phyloP scores from a whole-genome alignment of 2,329 filamentous ascomycete species.

The Arachnomyces sp. region DNA sequence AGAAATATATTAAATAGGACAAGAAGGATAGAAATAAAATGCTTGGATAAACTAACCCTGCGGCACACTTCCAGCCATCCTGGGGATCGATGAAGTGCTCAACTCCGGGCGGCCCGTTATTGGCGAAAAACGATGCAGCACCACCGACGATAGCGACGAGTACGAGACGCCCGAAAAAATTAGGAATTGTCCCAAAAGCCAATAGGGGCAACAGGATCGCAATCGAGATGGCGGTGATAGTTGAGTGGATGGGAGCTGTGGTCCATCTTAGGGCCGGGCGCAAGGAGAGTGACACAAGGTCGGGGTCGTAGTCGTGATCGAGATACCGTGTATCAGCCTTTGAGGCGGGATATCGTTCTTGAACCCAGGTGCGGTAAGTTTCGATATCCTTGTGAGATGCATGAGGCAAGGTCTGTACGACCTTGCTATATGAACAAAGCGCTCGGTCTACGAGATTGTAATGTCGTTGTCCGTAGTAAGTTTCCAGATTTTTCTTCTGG shows the following conservation, averaged over 20 bases:
- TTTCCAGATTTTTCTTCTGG: conserved; percentile 4
- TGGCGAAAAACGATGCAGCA: conserved; percentile 35
- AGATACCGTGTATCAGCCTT: conserved; percentile 48
- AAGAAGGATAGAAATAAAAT: conserved; percentile 15
- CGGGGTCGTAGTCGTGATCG: conserved; percentile 40
- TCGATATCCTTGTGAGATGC: conserved; percentile 43
- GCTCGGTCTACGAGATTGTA: conserved; percentile 27
- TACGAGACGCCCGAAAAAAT: conserved; percentile 51
- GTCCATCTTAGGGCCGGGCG: conserved; percentile 12
- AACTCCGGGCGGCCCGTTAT: conserved; percentile 27
- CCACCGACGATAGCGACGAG: conserved; percentile 49
- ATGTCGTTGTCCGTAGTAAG: conserved; percentile 4
- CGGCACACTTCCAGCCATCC: conserved; percentile 34
- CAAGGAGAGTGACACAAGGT: conserved; percentile 27
- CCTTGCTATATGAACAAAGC: conserved; percentile 40
- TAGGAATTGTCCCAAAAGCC: conserved; percentile 51
- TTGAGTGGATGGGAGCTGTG: conserved; percentile 25
- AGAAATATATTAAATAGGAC: neutral
- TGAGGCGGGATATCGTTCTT: conserved; percentile 42
- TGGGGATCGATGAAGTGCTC: conserved; percentile 29
- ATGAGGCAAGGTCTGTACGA: conserved; percentile 38
- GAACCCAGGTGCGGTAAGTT: conserved; percentile 49
- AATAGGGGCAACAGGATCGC: conserved; percentile 52
- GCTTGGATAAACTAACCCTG: conserved; percentile 16
- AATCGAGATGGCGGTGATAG: conserved; percentile 42